These are phyloP conservation scores for Ettlia oleoabundans DNA, from an alignment of 139 green algal genomes.

Conservation along the genomic window DNA sequence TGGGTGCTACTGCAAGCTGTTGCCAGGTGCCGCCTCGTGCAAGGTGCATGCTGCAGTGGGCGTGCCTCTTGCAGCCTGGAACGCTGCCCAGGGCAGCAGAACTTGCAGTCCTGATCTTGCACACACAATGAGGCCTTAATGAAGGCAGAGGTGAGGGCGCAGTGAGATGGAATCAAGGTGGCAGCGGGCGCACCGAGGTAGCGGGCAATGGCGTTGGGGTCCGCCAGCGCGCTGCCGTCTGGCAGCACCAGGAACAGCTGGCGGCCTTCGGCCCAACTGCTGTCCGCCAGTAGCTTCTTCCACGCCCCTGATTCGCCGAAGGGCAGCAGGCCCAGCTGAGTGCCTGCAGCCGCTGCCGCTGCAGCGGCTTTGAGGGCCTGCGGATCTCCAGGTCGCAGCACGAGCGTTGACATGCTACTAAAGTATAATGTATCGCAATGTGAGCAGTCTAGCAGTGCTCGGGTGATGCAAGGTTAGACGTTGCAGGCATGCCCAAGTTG, in stretches of 20 bases:
- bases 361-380: conserved; percentile 64
- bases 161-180: too few relatives aligned
- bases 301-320: neutral
- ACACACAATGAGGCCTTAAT: too few relatives aligned
- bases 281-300: conserved; percentile 32
- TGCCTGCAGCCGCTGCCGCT: conserved; percentile 40
- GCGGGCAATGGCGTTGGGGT: conserved; percentile 66
- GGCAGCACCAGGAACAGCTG: conserved; percentile 45
- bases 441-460: neutral
- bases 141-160: too few relatives aligned
- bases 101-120: too few relatives aligned
- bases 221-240: conserved; percentile 48
- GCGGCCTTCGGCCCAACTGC: conserved; percentile 39
- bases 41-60: too few relatives aligned
- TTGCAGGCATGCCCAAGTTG: too few relatives aligned
- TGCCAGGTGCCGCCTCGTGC: too few relatives aligned
- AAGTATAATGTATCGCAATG: neutral
- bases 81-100: too few relatives aligned
- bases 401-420: conserved; percentile 37
- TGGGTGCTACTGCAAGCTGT: too few relatives aligned
- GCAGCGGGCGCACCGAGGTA: too few relatives aligned
- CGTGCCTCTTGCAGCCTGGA: too few relatives aligned
- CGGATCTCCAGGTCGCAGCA: conserved; percentile 56
- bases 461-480: neutral
- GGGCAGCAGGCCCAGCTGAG: conserved; percentile 17